A percentile compares a stretch with the other conserved stretches of the same genome.
Conservation (phyloP, 1,284 basidiomycete species). For the Taiwanofungus camphoratus region DNA sequence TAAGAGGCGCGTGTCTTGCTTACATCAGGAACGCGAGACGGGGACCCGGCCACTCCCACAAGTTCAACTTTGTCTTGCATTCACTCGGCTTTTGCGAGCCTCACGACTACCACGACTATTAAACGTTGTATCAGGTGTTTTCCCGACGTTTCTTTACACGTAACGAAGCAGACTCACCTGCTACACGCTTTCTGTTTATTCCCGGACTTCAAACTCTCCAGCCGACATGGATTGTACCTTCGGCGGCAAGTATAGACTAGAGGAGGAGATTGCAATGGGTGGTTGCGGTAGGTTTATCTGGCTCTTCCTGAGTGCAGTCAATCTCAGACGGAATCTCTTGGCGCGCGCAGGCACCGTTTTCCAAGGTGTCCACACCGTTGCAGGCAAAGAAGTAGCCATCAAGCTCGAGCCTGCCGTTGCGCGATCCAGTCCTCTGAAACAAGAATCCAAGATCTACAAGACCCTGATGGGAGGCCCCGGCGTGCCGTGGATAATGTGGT, state of each 20-base stretch:
- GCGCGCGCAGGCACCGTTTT: constrained; percentile 74
- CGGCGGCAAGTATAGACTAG: constrained; percentile 88
- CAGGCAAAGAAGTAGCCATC: constrained; percentile 95
- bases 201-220: constrained; percentile 9
- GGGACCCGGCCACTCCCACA: background rate
- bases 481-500: constrained; percentile 94
- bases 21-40: background rate
- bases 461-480: constrained; percentile 90
- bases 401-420: constrained; percentile 89
- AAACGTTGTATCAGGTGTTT: background rate
- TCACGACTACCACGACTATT: constrained; percentile 3
- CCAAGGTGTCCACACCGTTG: constrained; percentile 91
- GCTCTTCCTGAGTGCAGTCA: background rate
- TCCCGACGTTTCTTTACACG: constrained; percentile 1
- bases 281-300: constrained; percentile 70
- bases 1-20: too few relatives aligned
- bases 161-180: background rate
- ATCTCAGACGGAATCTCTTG: too few relatives aligned
- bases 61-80: background rate
- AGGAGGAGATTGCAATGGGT: constrained; percentile 92
- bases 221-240: constrained; percentile 65
- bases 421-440: constrained; percentile 81
- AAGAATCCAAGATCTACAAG: constrained; percentile 90
- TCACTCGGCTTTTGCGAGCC: background rate
- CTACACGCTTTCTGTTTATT: constrained; percentile 5